A percentile compares a stretch with the other conserved stretches of the same genome.
Conservation (phyloP, 129 eudicot species). For the Solidago caesia region DNA sequence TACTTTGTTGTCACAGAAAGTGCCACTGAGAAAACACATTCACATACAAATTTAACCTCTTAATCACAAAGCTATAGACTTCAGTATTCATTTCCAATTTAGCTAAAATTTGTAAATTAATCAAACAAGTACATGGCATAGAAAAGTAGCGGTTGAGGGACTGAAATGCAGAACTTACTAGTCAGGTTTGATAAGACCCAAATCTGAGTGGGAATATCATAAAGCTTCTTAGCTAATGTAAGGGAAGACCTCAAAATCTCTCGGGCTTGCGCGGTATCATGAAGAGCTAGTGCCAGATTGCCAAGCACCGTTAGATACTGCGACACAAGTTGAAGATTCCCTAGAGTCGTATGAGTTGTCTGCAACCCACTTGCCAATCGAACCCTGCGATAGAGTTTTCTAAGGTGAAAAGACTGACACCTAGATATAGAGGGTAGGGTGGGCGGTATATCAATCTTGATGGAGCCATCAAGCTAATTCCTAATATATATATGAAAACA, state of each 20-base stretch:
- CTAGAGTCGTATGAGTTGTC: constrained; percentile 70
- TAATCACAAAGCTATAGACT: neutral
- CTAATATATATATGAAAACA: no score
- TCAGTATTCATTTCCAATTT: neutral
- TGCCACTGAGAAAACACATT: no score
- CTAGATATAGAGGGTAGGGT: neutral
- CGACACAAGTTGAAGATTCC: constrained; percentile 97
- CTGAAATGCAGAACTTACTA: constrained; percentile 39
- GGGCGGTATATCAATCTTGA: neutral
- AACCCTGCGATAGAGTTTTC: constrained; percentile 49
- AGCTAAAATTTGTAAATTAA: constrained; percentile 4
- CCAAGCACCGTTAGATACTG: constrained; percentile 92
- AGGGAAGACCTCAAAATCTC: constrained; percentile 91
- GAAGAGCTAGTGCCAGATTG: constrained; percentile 88
- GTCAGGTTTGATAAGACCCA: constrained; percentile 89
- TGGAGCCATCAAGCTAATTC: neutral
- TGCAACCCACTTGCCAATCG: constrained; percentile 93
- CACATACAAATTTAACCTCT: neutral
- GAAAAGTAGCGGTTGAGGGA: neutral
- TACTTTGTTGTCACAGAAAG: no score
- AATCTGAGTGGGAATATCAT: constrained; percentile 90
- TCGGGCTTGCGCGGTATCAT: constrained; percentile 84
- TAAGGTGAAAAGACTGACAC: neutral
- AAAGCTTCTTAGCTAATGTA: constrained; percentile 88
- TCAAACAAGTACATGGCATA: neutral